These are phyloP conservation scores for Colletotrichum sidae DNA, from an alignment of 2,329 filamentous ascomycete species.

Conservation along the genomic window DNA sequence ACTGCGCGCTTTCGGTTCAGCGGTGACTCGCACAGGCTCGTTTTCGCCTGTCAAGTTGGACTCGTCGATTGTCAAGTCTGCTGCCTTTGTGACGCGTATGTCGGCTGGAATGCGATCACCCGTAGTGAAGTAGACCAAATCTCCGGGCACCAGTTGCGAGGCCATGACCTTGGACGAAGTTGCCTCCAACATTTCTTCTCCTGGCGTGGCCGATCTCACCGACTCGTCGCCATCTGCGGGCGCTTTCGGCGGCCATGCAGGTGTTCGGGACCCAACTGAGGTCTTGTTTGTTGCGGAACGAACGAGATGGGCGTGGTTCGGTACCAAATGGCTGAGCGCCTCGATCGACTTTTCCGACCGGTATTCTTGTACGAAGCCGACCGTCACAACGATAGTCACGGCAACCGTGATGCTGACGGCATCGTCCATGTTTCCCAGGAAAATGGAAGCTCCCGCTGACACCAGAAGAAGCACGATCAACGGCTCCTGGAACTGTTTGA, in stretches of 20 bases:
- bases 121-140: constrained; percentile 93
- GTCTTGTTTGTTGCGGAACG: constrained; percentile 63
- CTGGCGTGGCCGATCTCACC: constrained; percentile 64
- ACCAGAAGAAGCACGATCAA: constrained; percentile 91
- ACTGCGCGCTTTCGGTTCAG: constrained; percentile 64
- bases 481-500: constrained; percentile 97
- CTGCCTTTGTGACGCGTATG: constrained; percentile 90
- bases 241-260: constrained; percentile 63
- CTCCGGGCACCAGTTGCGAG: constrained; percentile 87
- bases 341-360: constrained; percentile 97
- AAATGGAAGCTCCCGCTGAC: constrained; percentile 87
- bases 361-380: constrained; percentile 98
- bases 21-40: constrained; percentile 85
- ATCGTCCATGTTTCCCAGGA: constrained; percentile 95
- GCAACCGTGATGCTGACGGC: constrained; percentile 95
- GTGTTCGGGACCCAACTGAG: constrained; percentile 47
- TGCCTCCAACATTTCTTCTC: constrained; percentile 74
- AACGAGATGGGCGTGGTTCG: constrained; percentile 95
- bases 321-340: constrained; percentile 91
- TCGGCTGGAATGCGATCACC: constrained; percentile 97
- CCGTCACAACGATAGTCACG: constrained; percentile 95
- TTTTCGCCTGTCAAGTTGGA: constrained; percentile 98
- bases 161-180: constrained; percentile 89
- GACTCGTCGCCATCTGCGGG: constrained; percentile 52
- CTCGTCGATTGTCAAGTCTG: constrained; percentile 93